Evolutionary conservation across 441 rosid genomes (phyloP).

Genomic region (Euphorbia schlechtendalii): DNA sequence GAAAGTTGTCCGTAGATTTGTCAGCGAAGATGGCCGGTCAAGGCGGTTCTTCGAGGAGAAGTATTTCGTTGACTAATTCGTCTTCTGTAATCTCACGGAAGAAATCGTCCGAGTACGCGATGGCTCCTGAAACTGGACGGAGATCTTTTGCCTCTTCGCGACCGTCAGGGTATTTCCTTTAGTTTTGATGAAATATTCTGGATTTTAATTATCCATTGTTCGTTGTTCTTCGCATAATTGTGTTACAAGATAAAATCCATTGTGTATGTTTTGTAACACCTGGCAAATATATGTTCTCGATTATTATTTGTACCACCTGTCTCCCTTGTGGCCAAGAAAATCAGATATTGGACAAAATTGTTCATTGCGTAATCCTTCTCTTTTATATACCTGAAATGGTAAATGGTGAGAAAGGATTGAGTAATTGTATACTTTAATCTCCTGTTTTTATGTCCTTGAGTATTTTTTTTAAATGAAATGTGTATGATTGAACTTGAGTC

Average conservation of each 20-base stretch:
- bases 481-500: neutral
- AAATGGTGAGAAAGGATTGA: neutral
- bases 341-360: neutral
- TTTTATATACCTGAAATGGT: neutral
- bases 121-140: constrained; percentile 36
- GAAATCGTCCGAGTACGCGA: constrained; percentile 38
- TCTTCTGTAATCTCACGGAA: constrained; percentile 47
- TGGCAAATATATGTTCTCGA: neutral
- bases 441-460: too few relatives aligned
- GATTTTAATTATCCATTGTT: neutral
- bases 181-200: neutral
- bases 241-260: neutral
- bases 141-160: constrained; percentile 58
- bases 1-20: neutral
- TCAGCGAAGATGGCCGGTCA: constrained; percentile 56
- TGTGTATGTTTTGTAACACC: neutral
- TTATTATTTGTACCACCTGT: neutral
- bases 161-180: constrained; percentile 44
- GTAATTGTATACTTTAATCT: neutral
- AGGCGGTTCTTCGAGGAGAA: constrained; percentile 64
- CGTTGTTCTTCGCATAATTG: neutral
- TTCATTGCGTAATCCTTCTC: too few relatives aligned
- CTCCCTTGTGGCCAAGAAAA: neutral
- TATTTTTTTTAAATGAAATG: neutral
- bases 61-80: constrained; percentile 42